These are phyloP conservation scores for Crithidia mellificae DNA, from an alignment of 208 protist genomes.

Conservation along the genomic window DNA sequence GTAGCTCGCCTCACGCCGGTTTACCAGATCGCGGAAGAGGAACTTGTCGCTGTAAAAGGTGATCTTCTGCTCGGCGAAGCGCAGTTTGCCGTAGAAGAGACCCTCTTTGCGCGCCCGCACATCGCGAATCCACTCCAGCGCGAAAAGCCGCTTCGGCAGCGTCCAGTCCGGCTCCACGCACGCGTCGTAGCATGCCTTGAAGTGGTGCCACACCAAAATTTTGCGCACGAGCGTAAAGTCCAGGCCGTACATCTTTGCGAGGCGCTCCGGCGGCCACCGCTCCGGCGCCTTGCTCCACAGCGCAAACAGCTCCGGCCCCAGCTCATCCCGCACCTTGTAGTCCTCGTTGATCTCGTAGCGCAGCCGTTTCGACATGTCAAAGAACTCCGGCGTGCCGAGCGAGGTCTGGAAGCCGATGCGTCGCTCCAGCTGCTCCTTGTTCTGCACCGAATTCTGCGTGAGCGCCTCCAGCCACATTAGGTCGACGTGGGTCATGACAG, in stretches of 20 bases:
- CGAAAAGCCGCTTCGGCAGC: slow-evolving; percentile 92
- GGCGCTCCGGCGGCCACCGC: slow-evolving; percentile 92
- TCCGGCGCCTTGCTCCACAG: slow-evolving; percentile 93
- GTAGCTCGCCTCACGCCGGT: slow-evolving; percentile 93
- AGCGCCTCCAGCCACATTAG: slow-evolving; percentile 90
- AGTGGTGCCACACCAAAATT: slow-evolving; percentile 93
- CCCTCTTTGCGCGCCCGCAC: slow-evolving; percentile 89
- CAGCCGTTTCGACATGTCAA: slow-evolving; percentile 92
- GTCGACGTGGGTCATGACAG: slow-evolving; percentile 92
- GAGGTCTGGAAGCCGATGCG: slow-evolving; percentile 90
- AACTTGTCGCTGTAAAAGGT: slow-evolving; percentile 94
- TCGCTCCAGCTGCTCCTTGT: slow-evolving; percentile 87
- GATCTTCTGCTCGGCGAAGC: slow-evolving; percentile 94
- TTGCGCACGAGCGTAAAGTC: slow-evolving; percentile 92
- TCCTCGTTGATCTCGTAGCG: slow-evolving; percentile 94
- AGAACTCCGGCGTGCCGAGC: slow-evolving; percentile 92
- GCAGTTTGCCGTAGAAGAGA: slow-evolving; percentile 92
- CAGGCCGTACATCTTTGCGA: slow-evolving; percentile 94
- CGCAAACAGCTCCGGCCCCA: slow-evolving; percentile 92
- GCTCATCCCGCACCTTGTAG: slow-evolving; percentile 94
- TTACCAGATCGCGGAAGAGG: slow-evolving; percentile 92
- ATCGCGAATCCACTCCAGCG: slow-evolving; percentile 92
- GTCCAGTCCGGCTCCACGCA: slow-evolving; percentile 94
- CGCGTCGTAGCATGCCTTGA: slow-evolving; percentile 94
- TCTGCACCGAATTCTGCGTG: slow-evolving; percentile 88